Base-by-base conservation (phyloP, 495 filamentous ascomycete genomes). In the Penicillium egyptiacum region DNA sequence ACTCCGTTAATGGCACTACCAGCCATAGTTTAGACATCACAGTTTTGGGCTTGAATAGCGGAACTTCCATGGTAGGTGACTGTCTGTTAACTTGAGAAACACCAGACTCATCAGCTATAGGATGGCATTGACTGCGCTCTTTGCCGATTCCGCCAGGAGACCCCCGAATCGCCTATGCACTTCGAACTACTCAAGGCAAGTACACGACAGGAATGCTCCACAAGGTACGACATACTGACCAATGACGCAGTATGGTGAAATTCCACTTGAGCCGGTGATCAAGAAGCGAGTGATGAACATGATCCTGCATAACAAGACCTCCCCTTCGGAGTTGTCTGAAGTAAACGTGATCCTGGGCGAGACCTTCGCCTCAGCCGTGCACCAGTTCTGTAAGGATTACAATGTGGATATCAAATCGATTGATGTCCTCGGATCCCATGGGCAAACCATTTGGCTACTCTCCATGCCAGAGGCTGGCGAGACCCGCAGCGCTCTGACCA, bases 381-480 rank as follows among this genome's bases (percentile, higher is more conserved):
- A 75, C 41, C 65, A 75, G 33, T 83, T 75, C 67, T 77, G 73
- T 54, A 65, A 70, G 22, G 71, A 79, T 31, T 69, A 80, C 52
- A 25, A 66, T 9, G 64, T 82, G 35, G 70, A 78, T 35, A 67
- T 81, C 42, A 69, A 74, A 50, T 65, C 70, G 7, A 79, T 85
- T 47, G 81, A 84, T 42, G 73, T 74, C 23, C 65, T 85, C n/a
- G 82, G 81, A 16, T 82, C 79, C 11, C 80, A 84, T 50, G 82
- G 81, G 11, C 81, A 84, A 58, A 84, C 82, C 2, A 83, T 85
- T 43, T 85, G 79, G 80, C 70, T 83, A 5, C 70, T 81, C 28
- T 74, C 72, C 42, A 82, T 83, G 78, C 81, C 81, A 1, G 70
- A 75, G 47, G 61, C 65, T 6, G 78, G 74, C 28, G 75, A 81